Conservation (phyloP, 1,139 yeast genomes). For the Eremothecium cymbalariae region DNA sequence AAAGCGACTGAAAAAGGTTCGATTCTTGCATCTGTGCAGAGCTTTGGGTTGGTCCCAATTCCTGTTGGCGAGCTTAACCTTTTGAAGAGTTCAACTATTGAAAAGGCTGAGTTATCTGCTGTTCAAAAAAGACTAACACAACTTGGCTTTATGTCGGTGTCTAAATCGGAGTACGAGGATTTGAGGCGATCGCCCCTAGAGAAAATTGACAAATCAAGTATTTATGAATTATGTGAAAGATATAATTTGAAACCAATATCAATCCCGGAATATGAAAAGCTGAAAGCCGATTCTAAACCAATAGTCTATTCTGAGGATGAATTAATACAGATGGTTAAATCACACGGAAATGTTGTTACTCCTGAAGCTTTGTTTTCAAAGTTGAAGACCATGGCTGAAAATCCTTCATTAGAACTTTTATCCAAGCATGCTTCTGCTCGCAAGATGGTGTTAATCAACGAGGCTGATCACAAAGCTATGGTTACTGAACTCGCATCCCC, state of each 20-base stretch:
- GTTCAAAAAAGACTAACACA: conserved; percentile 21
- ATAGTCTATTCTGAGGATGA: conserved; percentile 12
- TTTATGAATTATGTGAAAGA: conserved; percentile 11
- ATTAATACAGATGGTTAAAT: conserved; percentile 8
- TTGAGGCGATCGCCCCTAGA: conserved; percentile 13
- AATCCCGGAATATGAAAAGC: conserved; percentile 20
- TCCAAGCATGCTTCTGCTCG: conserved; percentile 8
- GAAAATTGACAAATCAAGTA: conserved; percentile 5
- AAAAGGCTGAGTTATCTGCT: conserved; percentile 8
- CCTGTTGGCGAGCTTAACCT: conserved; percentile 11
- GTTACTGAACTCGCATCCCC: conserved; percentile 3
- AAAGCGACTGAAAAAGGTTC: conserved; percentile 20
- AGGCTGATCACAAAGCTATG: conserved; percentile 6
- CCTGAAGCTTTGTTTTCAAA: conserved; percentile 6
- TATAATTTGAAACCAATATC: conserved; percentile 12
- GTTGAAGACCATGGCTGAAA: conserved; percentile 5
- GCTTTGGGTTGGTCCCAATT: conserved; percentile 19
- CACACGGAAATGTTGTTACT: conserved; percentile 12
- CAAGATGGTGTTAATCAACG: conserved; percentile 7
- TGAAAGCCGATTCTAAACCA: conserved; percentile 19
- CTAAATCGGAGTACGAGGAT: conserved; percentile 27
- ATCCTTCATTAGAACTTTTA: conserved; percentile 9
- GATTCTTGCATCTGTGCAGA: conserved; percentile 17
- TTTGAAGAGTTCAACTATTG: conserved; percentile 9
- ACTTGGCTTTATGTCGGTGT: conserved; percentile 29